phyloP scores from a whole-genome alignment of 148 eudicot species.

The Vaccinium corymbosum region DNA sequence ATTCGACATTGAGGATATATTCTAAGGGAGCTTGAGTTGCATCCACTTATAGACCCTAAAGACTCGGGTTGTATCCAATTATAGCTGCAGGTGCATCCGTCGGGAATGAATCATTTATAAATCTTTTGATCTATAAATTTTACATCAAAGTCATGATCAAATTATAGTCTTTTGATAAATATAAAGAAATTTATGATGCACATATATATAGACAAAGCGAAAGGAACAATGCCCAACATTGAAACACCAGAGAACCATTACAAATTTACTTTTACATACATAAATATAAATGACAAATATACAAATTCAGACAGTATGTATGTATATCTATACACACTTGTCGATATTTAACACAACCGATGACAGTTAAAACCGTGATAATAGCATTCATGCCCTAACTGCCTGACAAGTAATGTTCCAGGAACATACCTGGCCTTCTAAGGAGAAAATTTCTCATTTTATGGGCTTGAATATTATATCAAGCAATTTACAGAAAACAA shows the following conservation, averaged over 20 bases:
- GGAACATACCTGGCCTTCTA: not conserved
- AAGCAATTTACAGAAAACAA: not conserved
- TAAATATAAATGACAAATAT: too few species aligned
- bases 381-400: not conserved
- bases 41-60: not conserved
- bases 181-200: not conserved
- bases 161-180: not conserved
- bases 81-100: not conserved
- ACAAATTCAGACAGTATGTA: too few species aligned
- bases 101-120: not conserved
- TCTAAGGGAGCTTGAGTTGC: not conserved
- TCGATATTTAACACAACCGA: not conserved
- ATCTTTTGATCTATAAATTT: not conserved
- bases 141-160: not conserved
- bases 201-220: conserved; percentile 2
- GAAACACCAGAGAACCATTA: too few species aligned
- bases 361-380: not conserved
- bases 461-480: not conserved
- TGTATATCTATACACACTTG: not conserved
- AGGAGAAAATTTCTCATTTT: not conserved
- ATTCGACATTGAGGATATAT: not conserved
- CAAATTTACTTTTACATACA: too few species aligned
- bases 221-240: too few species aligned
- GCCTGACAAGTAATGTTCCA: not conserved
- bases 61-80: too few species aligned